Evolutionary conservation across 495 filamentous ascomycete species (phyloP).

Genomic region (Neurospora sp.): DNA sequence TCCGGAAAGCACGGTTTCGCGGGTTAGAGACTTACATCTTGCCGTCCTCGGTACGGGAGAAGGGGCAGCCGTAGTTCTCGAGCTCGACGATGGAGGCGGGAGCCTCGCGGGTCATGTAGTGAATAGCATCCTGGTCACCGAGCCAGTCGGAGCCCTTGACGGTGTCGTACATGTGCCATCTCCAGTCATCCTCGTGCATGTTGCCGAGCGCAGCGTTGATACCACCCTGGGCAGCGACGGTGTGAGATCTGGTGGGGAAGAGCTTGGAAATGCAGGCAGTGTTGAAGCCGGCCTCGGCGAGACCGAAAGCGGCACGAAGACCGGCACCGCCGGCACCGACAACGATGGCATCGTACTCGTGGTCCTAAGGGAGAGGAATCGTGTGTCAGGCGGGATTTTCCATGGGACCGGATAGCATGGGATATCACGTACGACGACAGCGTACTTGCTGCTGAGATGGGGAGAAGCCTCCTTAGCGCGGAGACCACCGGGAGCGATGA

Average conservation of each 20-base stretch:
- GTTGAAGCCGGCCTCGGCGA: slow-evolving; percentile 96
- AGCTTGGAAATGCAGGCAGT: slow-evolving; percentile 97
- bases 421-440: slow-evolving; percentile 67
- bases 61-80: slow-evolving; percentile 95
- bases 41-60: slow-evolving; percentile 94
- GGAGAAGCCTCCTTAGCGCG: slow-evolving; percentile 85
- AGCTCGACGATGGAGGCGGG: slow-evolving; percentile 86
- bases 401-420: slow-evolving; percentile 11
- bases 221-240: slow-evolving; percentile 86
- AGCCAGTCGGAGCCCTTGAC: slow-evolving; percentile 99
- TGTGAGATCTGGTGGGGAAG: slow-evolving; percentile 92
- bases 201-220: slow-evolving; percentile 97
- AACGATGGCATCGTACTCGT: slow-evolving; percentile 71
- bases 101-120: slow-evolving; percentile 97
- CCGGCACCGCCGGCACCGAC: slow-evolving; percentile 91
- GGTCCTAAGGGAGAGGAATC: slow-evolving; percentile 29
- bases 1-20: not conserved
- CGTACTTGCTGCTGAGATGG: slow-evolving; percentile 76
- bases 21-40: slow-evolving; percentile 52
- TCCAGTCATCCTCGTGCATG: slow-evolving; percentile 84
- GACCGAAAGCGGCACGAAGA: slow-evolving; percentile 88
- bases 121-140: slow-evolving; percentile 96
- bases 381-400: slow-evolving; percentile 18
- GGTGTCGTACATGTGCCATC: slow-evolving; percentile 99
- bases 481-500: slow-evolving; percentile 74